Evolutionary conservation across 805 yeast genomes (phyloP), one percentile per base, ranked within the genome.

Genomic region (Komagataella ulmi): DNA sequence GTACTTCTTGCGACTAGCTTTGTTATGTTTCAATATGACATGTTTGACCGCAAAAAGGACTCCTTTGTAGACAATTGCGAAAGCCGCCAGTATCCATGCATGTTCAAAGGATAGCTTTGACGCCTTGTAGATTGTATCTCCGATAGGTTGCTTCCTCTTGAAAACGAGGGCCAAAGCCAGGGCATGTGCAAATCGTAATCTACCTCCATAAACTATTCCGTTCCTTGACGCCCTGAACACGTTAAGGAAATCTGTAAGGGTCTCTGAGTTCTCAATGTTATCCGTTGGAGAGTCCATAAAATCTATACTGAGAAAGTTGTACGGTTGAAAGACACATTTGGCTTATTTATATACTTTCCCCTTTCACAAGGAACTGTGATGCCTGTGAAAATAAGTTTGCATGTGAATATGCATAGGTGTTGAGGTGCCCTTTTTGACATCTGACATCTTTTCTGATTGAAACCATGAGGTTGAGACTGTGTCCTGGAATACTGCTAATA

Each of bases 71-170:
- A 63, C 47, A 7, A 65, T 48, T 3, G 69, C 69, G 55, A 62
- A 66, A 1, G 53, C 49, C 7, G 65, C 66, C 23, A 66, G 54
- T 1, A 64, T 55, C 46, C 64, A 63, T 6, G 68, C 70, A 53
- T 66, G 70, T 24, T 60, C 60, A 3, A 62, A 43, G 17, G 67
- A 63, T 55, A 64, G 50, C 18, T 52, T 52, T 2, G 61, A 5
- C 45, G 46, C 24, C 23, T 47, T 23, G 10, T 14, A 18, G n/a
- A 51, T 24, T 17, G 48, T 36, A 4, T 23, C 19, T 14, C 19
- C n/a, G 3, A 51, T 19, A 18, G 52, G 48, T 23, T 17, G 24
- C 36, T 51, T 49, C n/a, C 51, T 36, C 18, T 48, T 46, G 17
- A 51, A 51, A 12, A 51, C 36, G 8, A 51, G 30, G 12, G 51